Conservation (phyloP, 352 stramenopile species). For the Thalassiosira mediterranea region DNA sequence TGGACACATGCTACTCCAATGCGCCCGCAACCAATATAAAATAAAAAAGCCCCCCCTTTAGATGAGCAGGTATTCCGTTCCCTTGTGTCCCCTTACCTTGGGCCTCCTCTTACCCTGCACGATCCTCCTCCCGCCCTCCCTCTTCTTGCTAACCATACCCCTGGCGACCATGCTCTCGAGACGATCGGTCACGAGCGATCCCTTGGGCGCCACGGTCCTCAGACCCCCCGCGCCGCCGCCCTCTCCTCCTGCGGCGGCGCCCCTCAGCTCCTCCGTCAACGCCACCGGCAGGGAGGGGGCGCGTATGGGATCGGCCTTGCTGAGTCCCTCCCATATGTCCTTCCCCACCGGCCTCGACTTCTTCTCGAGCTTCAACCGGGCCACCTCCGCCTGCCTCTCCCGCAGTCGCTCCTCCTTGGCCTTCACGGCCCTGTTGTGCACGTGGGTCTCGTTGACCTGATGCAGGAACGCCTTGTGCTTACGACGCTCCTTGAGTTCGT, state of each 20-base stretch:
- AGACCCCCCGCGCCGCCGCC: constrained; percentile 38
- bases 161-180: constrained; percentile 71
- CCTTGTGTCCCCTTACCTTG: constrained; percentile 49
- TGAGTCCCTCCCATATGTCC: constrained; percentile 48
- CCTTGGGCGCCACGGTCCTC: constrained; percentile 76
- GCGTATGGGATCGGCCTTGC: constrained; percentile 62
- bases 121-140: constrained; percentile 55
- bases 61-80: constrained; percentile 55
- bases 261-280: constrained; percentile 63
- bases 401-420: constrained; percentile 31
- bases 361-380: constrained; percentile 50
- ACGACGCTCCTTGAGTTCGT: constrained; percentile 52
- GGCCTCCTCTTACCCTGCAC: constrained; percentile 67
- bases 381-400: constrained; percentile 32
- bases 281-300: constrained; percentile 73
- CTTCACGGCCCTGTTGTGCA: constrained; percentile 51
- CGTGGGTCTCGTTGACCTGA: constrained; percentile 51
- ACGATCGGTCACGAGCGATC: constrained; percentile 70
- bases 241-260: no score
- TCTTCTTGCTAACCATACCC: constrained; percentile 72
- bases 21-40: no score
- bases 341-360: constrained; percentile 52
- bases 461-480: constrained; percentile 61
- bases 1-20: no score
- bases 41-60: no score